Base-by-base conservation (phyloP, 139 green algal genomes). In the Yamagishiella unicocca region DNA sequence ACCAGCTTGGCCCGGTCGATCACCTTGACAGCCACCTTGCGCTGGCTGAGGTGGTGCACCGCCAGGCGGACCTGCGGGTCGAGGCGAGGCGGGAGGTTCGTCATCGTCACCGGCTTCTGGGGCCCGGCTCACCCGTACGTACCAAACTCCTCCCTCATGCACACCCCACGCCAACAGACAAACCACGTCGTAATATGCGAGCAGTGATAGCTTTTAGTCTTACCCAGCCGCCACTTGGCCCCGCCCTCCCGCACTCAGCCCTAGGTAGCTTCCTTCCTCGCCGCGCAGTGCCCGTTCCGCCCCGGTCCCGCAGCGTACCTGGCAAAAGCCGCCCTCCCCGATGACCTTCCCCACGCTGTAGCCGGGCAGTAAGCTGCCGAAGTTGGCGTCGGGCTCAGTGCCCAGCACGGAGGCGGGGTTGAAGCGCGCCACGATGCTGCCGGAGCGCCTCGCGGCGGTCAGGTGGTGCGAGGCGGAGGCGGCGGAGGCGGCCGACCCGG, bases 291-390 rank as follows among this genome's bases (percentile, higher is more conserved):
- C 74, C n/a, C 58, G 17, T 27, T n/a, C 58, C 58, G 58, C 17
- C 58, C 19, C 58, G 24, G n/a, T 3, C 40, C 14, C 12, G 55
- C 29, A 40, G 21, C 93, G 40, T 58, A 96, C 94, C 85, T 94
- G 91, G 84, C 96, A 97, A 91, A 98, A 98, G 61, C 96, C 96
- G 2, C 96, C 96, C 91, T 97, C 94, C n/a, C 96, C 96, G 27
- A 98, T 93, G 61, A 97, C 92, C 22, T 90, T 91, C 45, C 94
- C 95, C 31, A 98, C 82, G 55, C 90, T 92, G 91, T 98, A 98
- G 27, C 95, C 95, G 43, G 95, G 91, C 80, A 95, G 87, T 67
- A 87, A 67, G 35, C 2, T 50, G 5, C 46, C 50, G 45, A 81
- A 79, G 0, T 42, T 71, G 35, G 67, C 14, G 50, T 81, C 82